These are phyloP conservation scores for Aspergillus sclerotioniger DNA, from an alignment of 495 filamentous ascomycete species.

Conservation along the genomic window DNA sequence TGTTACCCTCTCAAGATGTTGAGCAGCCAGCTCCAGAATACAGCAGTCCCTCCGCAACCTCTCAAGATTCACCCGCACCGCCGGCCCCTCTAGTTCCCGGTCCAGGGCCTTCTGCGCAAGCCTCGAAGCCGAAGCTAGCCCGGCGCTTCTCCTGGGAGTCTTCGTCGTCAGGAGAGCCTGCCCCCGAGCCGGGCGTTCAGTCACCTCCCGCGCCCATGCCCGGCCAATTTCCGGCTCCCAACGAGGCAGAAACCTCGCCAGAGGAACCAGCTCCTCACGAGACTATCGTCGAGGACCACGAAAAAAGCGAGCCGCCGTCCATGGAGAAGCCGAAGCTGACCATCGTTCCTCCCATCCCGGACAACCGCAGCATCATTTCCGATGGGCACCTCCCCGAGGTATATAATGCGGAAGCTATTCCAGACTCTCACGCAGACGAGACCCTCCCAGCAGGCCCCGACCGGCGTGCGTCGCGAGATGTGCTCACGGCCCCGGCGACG, in stretches of 20 bases:
- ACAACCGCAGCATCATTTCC: slow-evolving; percentile 19
- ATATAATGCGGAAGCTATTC: slow-evolving; percentile 9
- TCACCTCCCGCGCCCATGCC: slow-evolving; percentile 15
- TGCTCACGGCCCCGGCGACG: slow-evolving; percentile 16
- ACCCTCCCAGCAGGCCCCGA: background rate
- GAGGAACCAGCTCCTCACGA: slow-evolving; percentile 8
- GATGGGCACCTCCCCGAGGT: slow-evolving; percentile 13
- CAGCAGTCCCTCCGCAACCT: slow-evolving; percentile 17
- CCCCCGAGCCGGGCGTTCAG: slow-evolving; percentile 6
- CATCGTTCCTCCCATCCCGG: slow-evolving; percentile 21
- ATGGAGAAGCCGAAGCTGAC: slow-evolving; percentile 26
- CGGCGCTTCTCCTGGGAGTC: slow-evolving; percentile 47
- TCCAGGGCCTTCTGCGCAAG: slow-evolving; percentile 7
- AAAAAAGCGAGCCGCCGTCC: background rate
- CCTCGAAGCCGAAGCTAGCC: slow-evolving; percentile 27
- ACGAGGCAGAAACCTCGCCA: slow-evolving; percentile 7
- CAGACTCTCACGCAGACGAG: slow-evolving; percentile 8
- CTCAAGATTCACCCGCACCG: slow-evolving; percentile 18
- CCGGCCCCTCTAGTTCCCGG: slow-evolving; percentile 11
- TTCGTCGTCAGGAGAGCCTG: slow-evolving; percentile 23
- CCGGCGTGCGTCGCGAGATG: background rate
- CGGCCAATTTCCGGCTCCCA: slow-evolving; percentile 19
- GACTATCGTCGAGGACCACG: background rate
- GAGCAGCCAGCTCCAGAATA: slow-evolving; percentile 16
- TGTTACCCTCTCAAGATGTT: slow-evolving; percentile 11